phyloP scores from a whole-genome alignment of 441 rosid species.

The Populus tomentosa region DNA sequence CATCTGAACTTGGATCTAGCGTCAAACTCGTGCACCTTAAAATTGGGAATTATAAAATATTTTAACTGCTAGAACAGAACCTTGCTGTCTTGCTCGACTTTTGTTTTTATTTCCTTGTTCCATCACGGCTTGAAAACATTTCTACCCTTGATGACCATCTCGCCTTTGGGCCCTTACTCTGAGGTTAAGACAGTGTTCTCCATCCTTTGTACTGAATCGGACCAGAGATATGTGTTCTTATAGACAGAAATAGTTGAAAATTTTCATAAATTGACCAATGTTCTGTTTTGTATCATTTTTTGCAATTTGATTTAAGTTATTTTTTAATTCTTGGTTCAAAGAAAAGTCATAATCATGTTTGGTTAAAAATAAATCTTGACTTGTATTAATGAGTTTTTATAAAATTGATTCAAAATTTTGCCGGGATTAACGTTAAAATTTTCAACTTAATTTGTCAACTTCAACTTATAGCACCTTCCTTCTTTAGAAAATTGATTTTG shows the following conservation, averaged over 20 bases:
- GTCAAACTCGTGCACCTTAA: background rate
- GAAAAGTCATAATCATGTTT: background rate
- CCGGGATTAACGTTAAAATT: background rate
- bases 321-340: no score
- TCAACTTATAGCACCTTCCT: background rate
- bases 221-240: background rate
- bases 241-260: background rate
- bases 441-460: background rate
- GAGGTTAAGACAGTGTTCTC: background rate
- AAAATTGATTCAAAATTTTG: background rate
- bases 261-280: background rate
- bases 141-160: background rate
- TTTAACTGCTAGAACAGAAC: background rate
- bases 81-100: background rate
- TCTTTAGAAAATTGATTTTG: background rate
- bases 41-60: background rate
- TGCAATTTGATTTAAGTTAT: background rate
- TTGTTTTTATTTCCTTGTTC: background rate
- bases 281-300: background rate
- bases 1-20: background rate
- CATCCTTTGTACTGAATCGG: background rate
- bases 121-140: background rate
- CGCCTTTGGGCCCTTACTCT: background rate
- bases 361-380: background rate
- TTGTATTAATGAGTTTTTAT: background rate